phyloP scores from a whole-genome alignment of 768 basidiomycete species.

The Lactifluus subvellereus region DNA sequence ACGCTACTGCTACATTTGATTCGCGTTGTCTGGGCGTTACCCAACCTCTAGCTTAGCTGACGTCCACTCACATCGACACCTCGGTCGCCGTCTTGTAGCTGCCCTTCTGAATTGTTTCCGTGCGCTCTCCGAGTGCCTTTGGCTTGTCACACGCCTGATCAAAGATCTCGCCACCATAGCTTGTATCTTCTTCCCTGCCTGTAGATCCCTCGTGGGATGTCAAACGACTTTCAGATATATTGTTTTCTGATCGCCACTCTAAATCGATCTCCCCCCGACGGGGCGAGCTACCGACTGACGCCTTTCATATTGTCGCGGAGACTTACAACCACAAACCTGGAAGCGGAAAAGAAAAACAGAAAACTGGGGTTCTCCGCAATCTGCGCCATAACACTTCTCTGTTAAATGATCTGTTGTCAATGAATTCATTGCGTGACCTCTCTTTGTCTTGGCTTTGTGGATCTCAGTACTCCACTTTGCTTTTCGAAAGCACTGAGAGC shows the following conservation, averaged over 20 bases:
- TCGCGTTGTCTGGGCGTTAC: background rate
- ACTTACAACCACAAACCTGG: background rate
- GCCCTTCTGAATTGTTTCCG: background rate
- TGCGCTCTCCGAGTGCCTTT: background rate
- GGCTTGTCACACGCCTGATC: background rate
- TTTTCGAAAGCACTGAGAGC: background rate
- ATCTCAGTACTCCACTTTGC: background rate
- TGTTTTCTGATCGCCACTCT: conserved; percentile 20
- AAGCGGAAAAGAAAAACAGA: background rate
- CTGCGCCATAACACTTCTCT: conserved; percentile 16
- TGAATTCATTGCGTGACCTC: background rate
- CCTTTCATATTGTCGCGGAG: background rate
- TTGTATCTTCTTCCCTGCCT: conserved; percentile 1
- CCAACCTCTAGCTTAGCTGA: background rate
- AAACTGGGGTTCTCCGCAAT: background rate
- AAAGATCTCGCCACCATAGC: conserved; percentile 5
- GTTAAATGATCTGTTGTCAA: conserved; percentile 15
- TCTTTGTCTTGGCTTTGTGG: background rate
- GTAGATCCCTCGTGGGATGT: conserved; percentile 16
- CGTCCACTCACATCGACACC: background rate
- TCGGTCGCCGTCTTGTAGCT: background rate
- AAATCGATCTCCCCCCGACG: conserved; percentile 1
- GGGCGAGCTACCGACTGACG: background rate
- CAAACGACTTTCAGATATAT: conserved; percentile 14
- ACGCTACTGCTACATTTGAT: background rate